phyloP scores from a whole-genome alignment of 2,329 filamentous ascomycete species.

The Botrytis cinerea region DNA sequence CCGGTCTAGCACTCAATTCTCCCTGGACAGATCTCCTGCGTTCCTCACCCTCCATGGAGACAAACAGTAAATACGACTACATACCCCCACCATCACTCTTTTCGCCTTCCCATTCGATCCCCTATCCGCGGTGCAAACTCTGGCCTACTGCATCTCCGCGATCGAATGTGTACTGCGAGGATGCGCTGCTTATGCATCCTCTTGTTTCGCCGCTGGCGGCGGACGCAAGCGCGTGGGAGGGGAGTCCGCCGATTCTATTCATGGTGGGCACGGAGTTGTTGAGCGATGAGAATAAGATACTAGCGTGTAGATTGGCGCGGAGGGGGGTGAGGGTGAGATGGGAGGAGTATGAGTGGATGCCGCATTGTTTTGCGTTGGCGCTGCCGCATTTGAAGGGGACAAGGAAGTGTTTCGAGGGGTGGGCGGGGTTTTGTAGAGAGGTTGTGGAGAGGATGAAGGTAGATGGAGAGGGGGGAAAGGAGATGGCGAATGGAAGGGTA shows the following conservation, averaged over 20 bases:
- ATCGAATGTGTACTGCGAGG: slow-evolving; percentile 55
- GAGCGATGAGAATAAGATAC: slow-evolving; percentile 63
- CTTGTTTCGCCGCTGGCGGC: slow-evolving; percentile 64
- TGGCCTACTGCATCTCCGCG: slow-evolving; percentile 61
- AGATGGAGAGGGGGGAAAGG: not conserved
- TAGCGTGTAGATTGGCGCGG: slow-evolving; percentile 56
- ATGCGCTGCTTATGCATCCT: slow-evolving; percentile 62
- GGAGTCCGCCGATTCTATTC: slow-evolving; percentile 66
- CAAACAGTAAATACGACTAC: slow-evolving; percentile 62
- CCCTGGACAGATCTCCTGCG: slow-evolving; percentile 74
- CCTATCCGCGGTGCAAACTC: slow-evolving; percentile 51
- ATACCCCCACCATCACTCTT: slow-evolving; percentile 53
- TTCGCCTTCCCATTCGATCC: slow-evolving; percentile 41
- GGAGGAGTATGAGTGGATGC: slow-evolving; percentile 79
- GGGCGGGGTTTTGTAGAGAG: slow-evolving; percentile 57
- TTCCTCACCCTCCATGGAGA: slow-evolving; percentile 56
- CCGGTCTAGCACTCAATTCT: slow-evolving; percentile 61
- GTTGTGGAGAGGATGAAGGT: slow-evolving; percentile 38
- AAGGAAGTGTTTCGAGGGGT: slow-evolving; percentile 55
- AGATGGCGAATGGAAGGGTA: slow-evolving; percentile 12
- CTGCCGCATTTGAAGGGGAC: slow-evolving; percentile 51
- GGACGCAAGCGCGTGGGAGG: slow-evolving; percentile 54
- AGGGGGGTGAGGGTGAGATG: slow-evolving; percentile 64
- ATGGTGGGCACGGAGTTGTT: slow-evolving; percentile 72
- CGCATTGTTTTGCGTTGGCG: slow-evolving; percentile 68